Base-by-base conservation (phyloP, 2,329 filamentous ascomycete species). In the Nemania sp. region DNA sequence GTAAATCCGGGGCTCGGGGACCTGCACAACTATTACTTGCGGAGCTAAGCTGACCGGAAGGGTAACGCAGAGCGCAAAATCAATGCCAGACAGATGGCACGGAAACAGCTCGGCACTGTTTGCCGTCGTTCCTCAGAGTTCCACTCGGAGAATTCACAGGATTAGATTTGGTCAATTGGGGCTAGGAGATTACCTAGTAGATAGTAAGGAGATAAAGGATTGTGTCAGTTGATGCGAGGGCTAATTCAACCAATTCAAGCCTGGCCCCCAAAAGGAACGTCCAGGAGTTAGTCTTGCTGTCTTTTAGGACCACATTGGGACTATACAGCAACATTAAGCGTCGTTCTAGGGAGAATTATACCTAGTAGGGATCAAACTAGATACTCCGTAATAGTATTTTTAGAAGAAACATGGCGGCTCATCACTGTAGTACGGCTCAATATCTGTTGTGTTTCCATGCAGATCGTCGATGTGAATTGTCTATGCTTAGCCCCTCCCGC, bases 391-490 rank as follows among this genome's bases (percentile, higher is more conserved):
- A 47, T 62, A 5, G 24, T 35, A 45, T 20, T 45, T 45, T 45
- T 62, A 41, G 60, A 59, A n/a, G 27, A 59, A 59, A 29, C 38
- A 43, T 43, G 2, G 38, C 38, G 15, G 18, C 11, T 13, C 1
- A 35, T 35, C 32, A n/a, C n/a, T n/a, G 60, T 63, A 53, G 47
- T 29, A 63, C 64, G 22, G 43, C 22, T 27, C 35, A 35, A 43
- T 18, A 24, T 56, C 6, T 56, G 49, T 62, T 41, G 20, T 67
- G 59, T 29, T 62, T 63, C 64, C 43, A 55, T 59, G 64, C 49
- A 51, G 38, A 49, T 26, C 7, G 38, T 54, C 53, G 43, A 29
- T 22, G 26, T 24, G 41, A 27, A 29, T 22, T 27, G 52, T 60
- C 27, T 15, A 24, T 53, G 15, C 38, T 27, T 38, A 49, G 38